Evolutionary conservation across 2,329 filamentous ascomycete genomes (phyloP).

Genomic region (Hymenoscyphus fructigenus): DNA sequence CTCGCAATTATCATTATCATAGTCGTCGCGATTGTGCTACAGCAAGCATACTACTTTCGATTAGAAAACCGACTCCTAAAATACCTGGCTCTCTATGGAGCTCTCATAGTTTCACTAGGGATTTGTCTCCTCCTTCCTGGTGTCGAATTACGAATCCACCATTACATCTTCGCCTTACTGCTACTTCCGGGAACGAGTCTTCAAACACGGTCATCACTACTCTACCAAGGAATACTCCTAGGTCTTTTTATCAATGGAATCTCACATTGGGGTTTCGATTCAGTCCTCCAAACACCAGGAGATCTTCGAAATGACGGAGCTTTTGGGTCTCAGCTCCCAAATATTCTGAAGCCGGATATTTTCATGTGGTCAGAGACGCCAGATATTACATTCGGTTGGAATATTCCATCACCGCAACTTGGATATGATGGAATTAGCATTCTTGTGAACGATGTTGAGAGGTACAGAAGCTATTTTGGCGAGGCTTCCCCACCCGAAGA

Average conservation of each 20-base stretch:
- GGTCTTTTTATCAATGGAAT: constrained; percentile 93
- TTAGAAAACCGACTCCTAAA: neutral
- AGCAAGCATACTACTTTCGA: neutral
- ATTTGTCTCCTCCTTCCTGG: constrained; percentile 36
- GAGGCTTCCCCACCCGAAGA: constrained; percentile 44
- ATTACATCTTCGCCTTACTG: constrained; percentile 86
- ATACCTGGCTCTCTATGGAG: neutral
- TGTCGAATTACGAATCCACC: constrained; percentile 84
- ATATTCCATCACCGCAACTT: constrained; percentile 76
- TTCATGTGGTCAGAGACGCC: neutral
- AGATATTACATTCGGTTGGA: neutral
- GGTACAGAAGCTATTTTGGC: constrained; percentile 68
- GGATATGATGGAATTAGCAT: constrained; percentile 74
- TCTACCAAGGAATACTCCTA: constrained; percentile 87
- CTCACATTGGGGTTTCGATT: constrained; percentile 89
- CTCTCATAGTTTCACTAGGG: neutral
- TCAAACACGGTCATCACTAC: constrained; percentile 77
- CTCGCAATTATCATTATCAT: constrained; percentile 47
- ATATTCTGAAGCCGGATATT: neutral
- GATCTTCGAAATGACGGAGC: neutral
- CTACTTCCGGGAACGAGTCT: constrained; percentile 85
- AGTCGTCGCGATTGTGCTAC: neutral
- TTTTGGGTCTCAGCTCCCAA: neutral
- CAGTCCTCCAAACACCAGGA: constrained; percentile 38
- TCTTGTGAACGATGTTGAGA: constrained; percentile 84